phyloP scores from a whole-genome alignment of 176 grass and related monocot genomes.

The Elaeis guineensis region DNA sequence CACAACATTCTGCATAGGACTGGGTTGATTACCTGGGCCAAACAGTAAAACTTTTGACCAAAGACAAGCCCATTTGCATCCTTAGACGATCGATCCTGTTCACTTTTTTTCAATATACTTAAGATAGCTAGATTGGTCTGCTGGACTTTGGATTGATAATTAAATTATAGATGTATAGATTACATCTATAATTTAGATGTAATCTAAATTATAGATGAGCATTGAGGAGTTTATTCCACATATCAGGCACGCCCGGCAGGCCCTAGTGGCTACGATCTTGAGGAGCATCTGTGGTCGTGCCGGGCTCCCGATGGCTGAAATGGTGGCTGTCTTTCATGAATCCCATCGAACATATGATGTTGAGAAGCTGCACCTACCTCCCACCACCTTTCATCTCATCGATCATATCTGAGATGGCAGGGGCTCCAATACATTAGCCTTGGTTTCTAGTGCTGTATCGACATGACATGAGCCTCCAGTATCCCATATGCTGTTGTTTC shows the following conservation, averaged over 20 bases:
- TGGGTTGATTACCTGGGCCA: no score
- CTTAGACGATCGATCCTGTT: no score
- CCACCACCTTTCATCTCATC: slow-evolving; percentile 19
- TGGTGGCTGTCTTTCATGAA: slow-evolving; percentile 34
- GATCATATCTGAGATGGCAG: slow-evolving; percentile 6
- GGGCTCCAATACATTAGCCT: neutral
- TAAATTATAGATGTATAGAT: slow-evolving; percentile 1
- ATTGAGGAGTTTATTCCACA: slow-evolving; percentile 33
- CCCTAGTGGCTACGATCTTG: slow-evolving; percentile 45
- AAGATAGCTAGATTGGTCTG: no score
- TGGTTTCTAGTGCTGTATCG: slow-evolving; percentile 7
- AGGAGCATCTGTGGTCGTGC: slow-evolving; percentile 6
- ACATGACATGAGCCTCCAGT: slow-evolving; percentile 13
- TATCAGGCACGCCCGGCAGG: slow-evolving; percentile 28
- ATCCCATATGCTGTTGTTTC: slow-evolving; percentile 32
- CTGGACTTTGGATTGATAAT: no score
- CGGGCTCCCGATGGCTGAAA: slow-evolving; percentile 26
- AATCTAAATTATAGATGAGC: slow-evolving; percentile 11
- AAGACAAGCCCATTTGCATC: no score
- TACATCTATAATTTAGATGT: no score
- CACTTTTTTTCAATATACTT: no score
- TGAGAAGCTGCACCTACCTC: slow-evolving; percentile 10
- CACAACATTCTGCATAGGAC: no score
- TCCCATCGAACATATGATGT: slow-evolving; percentile 29
- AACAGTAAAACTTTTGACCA: no score